These are phyloP conservation scores for Xylogone sp. DNA, from an alignment of 2,329 filamentous ascomycete species.

Conservation along the genomic window DNA sequence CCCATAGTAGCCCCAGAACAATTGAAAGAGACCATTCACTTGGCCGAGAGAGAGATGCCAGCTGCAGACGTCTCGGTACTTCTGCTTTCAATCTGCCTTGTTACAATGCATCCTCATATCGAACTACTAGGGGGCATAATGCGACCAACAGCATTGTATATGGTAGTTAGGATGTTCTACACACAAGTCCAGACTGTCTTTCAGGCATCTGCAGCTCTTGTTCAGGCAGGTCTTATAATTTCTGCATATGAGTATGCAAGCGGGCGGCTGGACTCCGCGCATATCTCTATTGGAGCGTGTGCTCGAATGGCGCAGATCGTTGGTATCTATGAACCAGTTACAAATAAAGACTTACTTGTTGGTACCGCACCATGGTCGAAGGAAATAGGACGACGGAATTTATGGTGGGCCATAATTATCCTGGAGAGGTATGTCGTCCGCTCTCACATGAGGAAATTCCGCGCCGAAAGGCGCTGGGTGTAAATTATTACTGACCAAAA, in stretches of 20 bases:
- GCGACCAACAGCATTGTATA: constrained; percentile 15
- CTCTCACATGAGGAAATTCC: not conserved
- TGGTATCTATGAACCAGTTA: not conserved
- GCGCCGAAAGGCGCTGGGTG: no score
- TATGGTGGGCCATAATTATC: constrained; percentile 16
- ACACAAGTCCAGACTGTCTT: constrained; percentile 20
- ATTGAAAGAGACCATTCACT: constrained; percentile 11
- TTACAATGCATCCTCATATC: constrained; percentile 15
- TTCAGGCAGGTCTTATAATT: constrained; percentile 17
- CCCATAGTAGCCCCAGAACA: constrained; percentile 17
- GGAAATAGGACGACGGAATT: constrained; percentile 1
- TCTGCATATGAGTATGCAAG: constrained; percentile 17
- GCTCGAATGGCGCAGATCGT: not conserved
- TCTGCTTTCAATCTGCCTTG: constrained; percentile 16
- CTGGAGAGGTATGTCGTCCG: constrained; percentile 11
- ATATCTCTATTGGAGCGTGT: not conserved
- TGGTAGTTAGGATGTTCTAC: constrained; percentile 18
- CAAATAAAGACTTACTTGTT: not conserved
- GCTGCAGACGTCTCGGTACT: constrained; percentile 17
- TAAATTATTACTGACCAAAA: not conserved
- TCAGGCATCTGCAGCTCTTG: constrained; percentile 12
- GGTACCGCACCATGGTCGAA: not conserved
- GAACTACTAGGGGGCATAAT: constrained; percentile 12
- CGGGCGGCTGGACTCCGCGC: constrained; percentile 16
- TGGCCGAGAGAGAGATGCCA: constrained; percentile 21